Evolutionary conservation across 306 rosid genomes (phyloP).

Genomic region (Vigna reflexopilosa): DNA sequence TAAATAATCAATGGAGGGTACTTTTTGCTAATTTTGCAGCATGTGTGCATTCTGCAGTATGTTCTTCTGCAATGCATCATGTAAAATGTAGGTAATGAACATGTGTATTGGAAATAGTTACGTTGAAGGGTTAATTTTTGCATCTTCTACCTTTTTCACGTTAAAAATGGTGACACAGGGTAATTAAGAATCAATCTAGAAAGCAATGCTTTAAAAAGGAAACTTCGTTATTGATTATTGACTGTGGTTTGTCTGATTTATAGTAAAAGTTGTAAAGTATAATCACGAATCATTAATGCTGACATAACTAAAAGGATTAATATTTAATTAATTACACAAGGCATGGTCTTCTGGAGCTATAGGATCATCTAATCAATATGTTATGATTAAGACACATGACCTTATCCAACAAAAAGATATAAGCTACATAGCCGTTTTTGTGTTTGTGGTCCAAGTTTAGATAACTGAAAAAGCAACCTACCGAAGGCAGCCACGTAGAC

Average conservation of each 20-base stretch:
- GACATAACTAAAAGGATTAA: not conserved
- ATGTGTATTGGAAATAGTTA: no score
- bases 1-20: no score
- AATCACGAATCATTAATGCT: not conserved
- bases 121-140: no score
- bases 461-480: not conserved
- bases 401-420: not conserved
- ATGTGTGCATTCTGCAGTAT: no score
- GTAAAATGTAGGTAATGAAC: no score
- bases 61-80: no score
- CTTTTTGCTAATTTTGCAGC: no score
- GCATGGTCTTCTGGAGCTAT: not conserved
- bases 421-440: not conserved
- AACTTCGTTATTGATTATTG: not conserved
- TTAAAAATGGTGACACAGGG: no score
- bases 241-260: not conserved
- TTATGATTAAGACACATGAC: constrained; percentile 12
- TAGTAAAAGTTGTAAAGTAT: not conserved
- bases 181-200: not conserved
- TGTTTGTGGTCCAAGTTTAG: not conserved
- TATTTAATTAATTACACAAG: not conserved
- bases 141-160: no score
- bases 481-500: not conserved
- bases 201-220: not conserved
- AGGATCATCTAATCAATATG: constrained; percentile 9